Evolutionary conservation across 2,329 filamentous ascomycete species (phyloP).

Genomic region (Fusarium poae): DNA sequence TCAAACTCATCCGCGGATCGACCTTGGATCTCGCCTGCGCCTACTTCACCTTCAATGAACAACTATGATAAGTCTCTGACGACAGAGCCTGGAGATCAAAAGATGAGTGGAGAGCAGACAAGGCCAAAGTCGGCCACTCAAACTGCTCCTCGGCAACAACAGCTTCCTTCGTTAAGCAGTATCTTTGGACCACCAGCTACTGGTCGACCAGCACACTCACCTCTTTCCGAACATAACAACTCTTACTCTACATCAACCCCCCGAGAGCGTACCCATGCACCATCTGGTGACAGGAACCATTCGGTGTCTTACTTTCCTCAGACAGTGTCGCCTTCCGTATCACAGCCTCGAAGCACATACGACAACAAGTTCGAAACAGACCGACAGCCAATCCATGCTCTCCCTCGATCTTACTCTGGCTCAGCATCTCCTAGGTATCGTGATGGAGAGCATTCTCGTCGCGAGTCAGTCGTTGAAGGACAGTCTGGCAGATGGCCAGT

Average conservation of each 20-base stretch:
- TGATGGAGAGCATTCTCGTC: slow-evolving; percentile 55
- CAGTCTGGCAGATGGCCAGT: slow-evolving; percentile 56
- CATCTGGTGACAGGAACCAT: slow-evolving; percentile 56
- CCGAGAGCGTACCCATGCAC: slow-evolving; percentile 61
- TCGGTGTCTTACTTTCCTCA: slow-evolving; percentile 64
- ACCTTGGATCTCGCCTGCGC: slow-evolving; percentile 57
- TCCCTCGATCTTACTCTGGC: slow-evolving; percentile 56
- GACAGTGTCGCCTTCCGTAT: slow-evolving; percentile 52
- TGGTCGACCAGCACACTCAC: slow-evolving; percentile 60
- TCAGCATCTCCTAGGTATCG: slow-evolving; percentile 61
- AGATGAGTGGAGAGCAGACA: slow-evolving; percentile 54
- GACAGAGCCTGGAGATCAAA: slow-evolving; percentile 58
- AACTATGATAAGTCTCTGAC: slow-evolving; percentile 65
- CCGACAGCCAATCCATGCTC: slow-evolving; percentile 51
- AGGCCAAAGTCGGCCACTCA: slow-evolving; percentile 54
- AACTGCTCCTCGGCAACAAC: slow-evolving; percentile 59
- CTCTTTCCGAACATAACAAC: slow-evolving; percentile 61
- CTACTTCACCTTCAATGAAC: slow-evolving; percentile 68
- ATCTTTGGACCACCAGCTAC: slow-evolving; percentile 65
- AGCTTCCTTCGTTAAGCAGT: slow-evolving; percentile 69
- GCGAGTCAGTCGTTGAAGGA: slow-evolving; percentile 55
- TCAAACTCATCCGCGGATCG: slow-evolving; percentile 58
- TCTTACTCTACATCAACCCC: slow-evolving; percentile 61
- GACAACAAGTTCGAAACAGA: slow-evolving; percentile 62
- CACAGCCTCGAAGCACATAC: slow-evolving; percentile 62